These are phyloP conservation scores for Pichia sp. DNA, from an alignment of 1,139 yeast genomes.

Conservation along the genomic window DNA sequence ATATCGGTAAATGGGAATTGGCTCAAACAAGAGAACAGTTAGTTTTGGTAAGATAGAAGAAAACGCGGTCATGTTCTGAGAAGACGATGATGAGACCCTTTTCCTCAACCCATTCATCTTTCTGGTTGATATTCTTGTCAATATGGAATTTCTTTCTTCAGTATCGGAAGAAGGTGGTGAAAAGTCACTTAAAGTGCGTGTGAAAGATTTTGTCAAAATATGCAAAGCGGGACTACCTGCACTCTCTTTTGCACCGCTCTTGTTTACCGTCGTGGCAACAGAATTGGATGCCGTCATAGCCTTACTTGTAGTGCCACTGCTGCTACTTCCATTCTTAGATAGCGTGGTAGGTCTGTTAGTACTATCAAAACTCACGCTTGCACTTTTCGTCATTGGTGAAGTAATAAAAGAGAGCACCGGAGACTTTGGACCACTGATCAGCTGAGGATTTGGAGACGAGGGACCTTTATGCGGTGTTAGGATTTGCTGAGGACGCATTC, in stretches of 20 bases:
- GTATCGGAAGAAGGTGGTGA: conserved; percentile 67
- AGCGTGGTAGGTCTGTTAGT: too few species aligned
- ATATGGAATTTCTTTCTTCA: conserved; percentile 51
- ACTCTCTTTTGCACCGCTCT: background rate
- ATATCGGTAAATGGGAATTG: conserved; percentile 75
- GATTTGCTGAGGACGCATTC: conserved; percentile 8
- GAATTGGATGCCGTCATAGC: background rate
- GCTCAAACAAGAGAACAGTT: conserved; percentile 71
- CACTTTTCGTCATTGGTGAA: conserved; percentile 6
- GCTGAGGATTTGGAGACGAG: conserved; percentile 9
- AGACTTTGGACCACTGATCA: conserved; percentile 5
- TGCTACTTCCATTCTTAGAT: too few species aligned
- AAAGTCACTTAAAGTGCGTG: conserved; percentile 35
- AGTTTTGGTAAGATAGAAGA: conserved; percentile 6
- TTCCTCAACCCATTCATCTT: background rate
- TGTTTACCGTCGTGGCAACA: background rate
- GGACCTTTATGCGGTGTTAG: conserved; percentile 8
- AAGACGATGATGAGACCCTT: conserved; percentile 17
- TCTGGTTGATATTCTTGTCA: conserved; percentile 41
- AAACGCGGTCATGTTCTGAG: background rate
- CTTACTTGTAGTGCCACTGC: background rate
- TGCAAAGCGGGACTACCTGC: conserved; percentile 19
- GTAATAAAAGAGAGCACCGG: conserved; percentile 9
- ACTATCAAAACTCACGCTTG: conserved; percentile 1
- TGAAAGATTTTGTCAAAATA: conserved; percentile 23